Conservation (phyloP, 345 rosid species). For the Moringa oleifera region DNA sequence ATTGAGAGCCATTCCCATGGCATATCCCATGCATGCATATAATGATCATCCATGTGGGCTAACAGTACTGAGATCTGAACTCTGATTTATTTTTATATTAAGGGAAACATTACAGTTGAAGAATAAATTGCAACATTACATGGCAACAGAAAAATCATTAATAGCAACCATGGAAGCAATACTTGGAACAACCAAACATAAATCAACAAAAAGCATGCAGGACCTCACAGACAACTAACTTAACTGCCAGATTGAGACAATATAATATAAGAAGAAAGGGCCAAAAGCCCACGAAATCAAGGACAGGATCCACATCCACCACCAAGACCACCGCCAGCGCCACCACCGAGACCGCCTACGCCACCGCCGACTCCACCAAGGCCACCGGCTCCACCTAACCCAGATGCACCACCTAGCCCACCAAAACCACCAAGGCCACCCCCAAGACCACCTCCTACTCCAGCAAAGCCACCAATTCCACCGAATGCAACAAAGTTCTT, state of each 20-base stretch:
- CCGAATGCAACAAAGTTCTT: conserved; percentile 45
- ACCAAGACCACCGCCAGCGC: conserved; percentile 13
- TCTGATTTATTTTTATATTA: no score
- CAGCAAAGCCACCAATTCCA: conserved; percentile 49
- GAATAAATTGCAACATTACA: no score
- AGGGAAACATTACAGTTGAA: no score
- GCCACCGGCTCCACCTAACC: conserved; percentile 24
- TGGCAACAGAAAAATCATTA: no score
- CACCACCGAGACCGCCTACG: conserved; percentile 26
- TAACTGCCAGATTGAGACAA: neutral
- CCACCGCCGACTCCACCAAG: conserved; percentile 27
- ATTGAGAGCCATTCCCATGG: no score
- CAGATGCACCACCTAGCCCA: conserved; percentile 20
- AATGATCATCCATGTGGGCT: no score
- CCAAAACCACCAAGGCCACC: conserved; percentile 23
- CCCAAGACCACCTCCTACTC: conserved; percentile 11
- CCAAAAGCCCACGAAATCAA: conserved; percentile 3
- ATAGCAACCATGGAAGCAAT: no score
- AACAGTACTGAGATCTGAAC: no score
- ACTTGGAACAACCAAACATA: no score
- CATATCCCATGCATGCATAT: no score
- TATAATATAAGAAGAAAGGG: neutral
- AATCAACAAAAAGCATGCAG: no score
- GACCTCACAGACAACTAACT: neutral
- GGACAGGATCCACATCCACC: conserved; percentile 12